Evolutionary conservation across 169 alveolate genomes (phyloP), one percentile per base, ranked within the genome.

Genomic region (Plasmodium gonderi): DNA sequence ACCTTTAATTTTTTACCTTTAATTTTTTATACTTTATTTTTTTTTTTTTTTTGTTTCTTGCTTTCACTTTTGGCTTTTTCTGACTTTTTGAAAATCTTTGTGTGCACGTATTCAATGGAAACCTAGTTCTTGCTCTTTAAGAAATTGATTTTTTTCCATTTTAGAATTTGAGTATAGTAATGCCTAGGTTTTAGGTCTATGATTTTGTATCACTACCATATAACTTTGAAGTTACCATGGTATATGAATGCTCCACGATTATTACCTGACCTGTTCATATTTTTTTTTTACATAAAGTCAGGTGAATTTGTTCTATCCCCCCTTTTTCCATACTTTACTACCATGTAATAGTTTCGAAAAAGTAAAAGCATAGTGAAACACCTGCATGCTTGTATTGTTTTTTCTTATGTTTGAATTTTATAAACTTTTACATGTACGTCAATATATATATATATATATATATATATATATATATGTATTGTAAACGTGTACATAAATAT

Each of bases 221-320:
- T 0, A 60, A 20, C 40, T 60, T 12, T 29, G 72, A 54, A 54
- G 69, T 14, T 23, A 2, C n/a, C n/a, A 54, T 54, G 69, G 1
- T 14, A 54, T 54, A 31, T n/a, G n/a, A n/a, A 54, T 12, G 36
- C 23, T 54, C 0, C 69, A 54, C 1, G 33, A 60, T 23, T 60
- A n/a, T 60, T 20, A 60, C 72, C 72, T 60, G 72, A 60, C 72
- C 38, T 60, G 72, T 60, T 60, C 72, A 60, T 60, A 60, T 60
- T 14, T 60, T 60, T 60, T 60, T 60, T 60, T 17, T 17, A 0
- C 23, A n/a, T n/a, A n/a, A n/a, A n/a, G n/a, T n/a, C n/a, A n/a
- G n/a, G n/a, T n/a, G n/a, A n/a, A n/a, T 17, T 54, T 60, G 17
- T 60, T 20, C 8, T 49, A 14, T 49, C 8, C n/a, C n/a, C 4